Conservation (phyloP, 2,329 filamentous ascomycete species). For the Scedosporium aurantiacum region DNA sequence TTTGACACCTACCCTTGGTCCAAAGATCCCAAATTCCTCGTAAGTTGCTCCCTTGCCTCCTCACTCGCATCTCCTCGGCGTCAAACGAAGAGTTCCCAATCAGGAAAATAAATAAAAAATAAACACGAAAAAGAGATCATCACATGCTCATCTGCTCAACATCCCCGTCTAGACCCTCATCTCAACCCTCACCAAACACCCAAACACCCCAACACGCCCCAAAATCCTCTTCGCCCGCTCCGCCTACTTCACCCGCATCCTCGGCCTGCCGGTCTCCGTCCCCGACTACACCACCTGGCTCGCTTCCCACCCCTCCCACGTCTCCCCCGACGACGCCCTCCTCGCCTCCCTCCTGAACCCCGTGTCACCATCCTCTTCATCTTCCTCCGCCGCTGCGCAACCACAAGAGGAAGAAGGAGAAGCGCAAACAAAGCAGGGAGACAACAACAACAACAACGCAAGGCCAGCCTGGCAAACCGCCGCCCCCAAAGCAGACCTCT, state of each 20-base stretch:
- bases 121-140: not conserved
- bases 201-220: constrained; percentile 32
- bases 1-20: constrained; percentile 59
- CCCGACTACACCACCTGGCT: constrained; percentile 57
- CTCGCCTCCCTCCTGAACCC: constrained; percentile 20
- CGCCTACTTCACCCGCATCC: constrained; percentile 51
- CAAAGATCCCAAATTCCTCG: constrained; percentile 57
- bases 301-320: constrained; percentile 20
- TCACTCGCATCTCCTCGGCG: not conserved
- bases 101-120: not conserved
- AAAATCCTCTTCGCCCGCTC: constrained; percentile 35
- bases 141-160: not conserved
- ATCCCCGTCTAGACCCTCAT: constrained; percentile 8
- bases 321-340: constrained; percentile 21
- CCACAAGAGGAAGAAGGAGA: not conserved
- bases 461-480: constrained; percentile 35
- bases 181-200: constrained; percentile 25
- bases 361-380: constrained; percentile 2
- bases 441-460: not conserved
- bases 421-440: not conserved
- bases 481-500: constrained; percentile 36
- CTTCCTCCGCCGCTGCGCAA: constrained; percentile 6
- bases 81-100: not conserved
- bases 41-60: constrained; percentile 18
- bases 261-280: constrained; percentile 50